Conservation (phyloP, 371 early-diverging fungal genomes). For the Phascolomyces articulosus region DNA sequence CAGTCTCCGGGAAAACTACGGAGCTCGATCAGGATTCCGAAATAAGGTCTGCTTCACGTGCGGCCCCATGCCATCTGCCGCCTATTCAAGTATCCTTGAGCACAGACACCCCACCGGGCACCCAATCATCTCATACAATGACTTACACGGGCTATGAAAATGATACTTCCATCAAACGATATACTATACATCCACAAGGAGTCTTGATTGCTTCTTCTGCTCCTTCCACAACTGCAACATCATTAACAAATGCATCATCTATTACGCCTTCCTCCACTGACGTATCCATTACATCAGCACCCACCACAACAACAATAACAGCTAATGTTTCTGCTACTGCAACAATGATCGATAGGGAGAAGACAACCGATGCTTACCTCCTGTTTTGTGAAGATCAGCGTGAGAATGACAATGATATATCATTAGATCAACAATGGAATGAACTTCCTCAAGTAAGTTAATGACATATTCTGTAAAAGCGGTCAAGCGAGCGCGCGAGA, state of each 20-base stretch:
- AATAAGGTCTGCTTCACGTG: conserved; percentile 12
- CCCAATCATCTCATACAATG: conserved; percentile 6
- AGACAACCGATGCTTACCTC: neutral
- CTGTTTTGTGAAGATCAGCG: neutral
- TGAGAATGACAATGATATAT: neutral
- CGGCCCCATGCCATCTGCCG: conserved; percentile 7
- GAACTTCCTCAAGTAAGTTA: neutral
- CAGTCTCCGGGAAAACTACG: conserved; percentile 5
- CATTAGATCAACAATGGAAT: neutral
- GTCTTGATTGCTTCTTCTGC: neutral
- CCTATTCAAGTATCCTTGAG: conserved; percentile 11
- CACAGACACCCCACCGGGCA: conserved; percentile 1
- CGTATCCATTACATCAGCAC: neutral
- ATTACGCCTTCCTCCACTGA: neutral
- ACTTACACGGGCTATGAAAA: neutral
- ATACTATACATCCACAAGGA: neutral
- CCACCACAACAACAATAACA: neutral
- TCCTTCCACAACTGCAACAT: neutral
- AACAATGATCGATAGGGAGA: neutral
- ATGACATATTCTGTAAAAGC: too few species aligned
- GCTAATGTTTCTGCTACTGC: too few species aligned
- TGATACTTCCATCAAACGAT: neutral
- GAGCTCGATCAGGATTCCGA: conserved; percentile 8
- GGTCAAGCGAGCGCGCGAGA: too few species aligned
- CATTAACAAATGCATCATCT: neutral